These are phyloP conservation scores for Psilocybe tampanensis DNA, from an alignment of 768 basidiomycete species.

Conservation along the genomic window DNA sequence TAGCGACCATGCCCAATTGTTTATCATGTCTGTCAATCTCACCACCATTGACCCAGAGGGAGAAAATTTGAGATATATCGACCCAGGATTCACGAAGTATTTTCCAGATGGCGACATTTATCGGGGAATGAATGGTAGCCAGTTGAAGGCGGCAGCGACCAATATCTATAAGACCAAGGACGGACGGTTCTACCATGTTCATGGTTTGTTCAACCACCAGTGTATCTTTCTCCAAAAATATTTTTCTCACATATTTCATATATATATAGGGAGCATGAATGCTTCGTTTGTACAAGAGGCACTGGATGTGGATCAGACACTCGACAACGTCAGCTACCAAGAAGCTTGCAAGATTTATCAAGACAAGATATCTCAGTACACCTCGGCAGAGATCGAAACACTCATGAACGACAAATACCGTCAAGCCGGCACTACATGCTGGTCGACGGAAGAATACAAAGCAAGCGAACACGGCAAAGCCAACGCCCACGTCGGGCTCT, in stretches of 20 bases:
- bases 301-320: slow-evolving; percentile 3
- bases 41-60: slow-evolving; percentile 17
- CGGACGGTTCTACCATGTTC: slow-evolving; percentile 26
- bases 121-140: not conserved
- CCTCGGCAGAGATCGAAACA: slow-evolving; percentile 16
- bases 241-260: not conserved
- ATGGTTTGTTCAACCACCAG: slow-evolving; percentile 18
- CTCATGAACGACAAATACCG: slow-evolving; percentile 24
- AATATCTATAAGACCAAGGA: slow-evolving; percentile 29
- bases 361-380: slow-evolving; percentile 11
- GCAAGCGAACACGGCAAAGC: slow-evolving; percentile 24
- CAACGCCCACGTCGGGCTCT: slow-evolving; percentile 26
- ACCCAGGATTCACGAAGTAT: slow-evolving; percentile 11
- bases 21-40: slow-evolving; percentile 16
- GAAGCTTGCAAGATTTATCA: slow-evolving; percentile 13
- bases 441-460: slow-evolving; percentile 22
- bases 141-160: slow-evolving; percentile 14
- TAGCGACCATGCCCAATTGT: slow-evolving; percentile 25
- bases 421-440: slow-evolving; percentile 28
- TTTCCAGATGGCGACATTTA: slow-evolving; percentile 19
- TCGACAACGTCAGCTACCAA: not conserved
- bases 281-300: slow-evolving; percentile 7
- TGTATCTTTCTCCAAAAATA: not conserved
- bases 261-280: slow-evolving; percentile 18
- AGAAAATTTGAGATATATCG: slow-evolving; percentile 2